Evolutionary conservation across 805 yeast genomes (phyloP).

Genomic region (Metahyphopichia silvanorum): DNA sequence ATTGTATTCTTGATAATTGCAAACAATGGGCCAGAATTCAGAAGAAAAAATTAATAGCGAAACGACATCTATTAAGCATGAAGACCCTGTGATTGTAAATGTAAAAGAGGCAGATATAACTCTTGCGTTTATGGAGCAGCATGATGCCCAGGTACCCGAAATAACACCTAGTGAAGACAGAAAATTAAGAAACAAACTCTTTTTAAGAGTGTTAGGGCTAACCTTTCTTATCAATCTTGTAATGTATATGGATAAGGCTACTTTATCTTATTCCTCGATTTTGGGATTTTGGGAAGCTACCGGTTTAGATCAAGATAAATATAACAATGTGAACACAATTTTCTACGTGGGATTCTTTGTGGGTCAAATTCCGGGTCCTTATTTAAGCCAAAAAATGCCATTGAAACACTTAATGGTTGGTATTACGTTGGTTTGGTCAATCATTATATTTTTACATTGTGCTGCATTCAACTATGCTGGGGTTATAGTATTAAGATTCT

Average conservation of each 20-base stretch:
- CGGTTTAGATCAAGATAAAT: slow-evolving; percentile 38
- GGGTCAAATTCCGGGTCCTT: slow-evolving; percentile 44
- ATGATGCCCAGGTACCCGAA: slow-evolving; percentile 28
- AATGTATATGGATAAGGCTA: slow-evolving; percentile 52
- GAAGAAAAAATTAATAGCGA: no score
- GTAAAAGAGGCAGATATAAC: slow-evolving; percentile 37
- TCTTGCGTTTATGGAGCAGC: slow-evolving; percentile 29
- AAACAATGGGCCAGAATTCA: no score
- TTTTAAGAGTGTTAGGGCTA: slow-evolving; percentile 22
- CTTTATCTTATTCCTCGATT: slow-evolving; percentile 46
- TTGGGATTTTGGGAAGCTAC: slow-evolving; percentile 48
- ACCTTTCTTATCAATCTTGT: slow-evolving; percentile 31
- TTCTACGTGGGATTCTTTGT: slow-evolving; percentile 50
- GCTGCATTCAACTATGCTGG: slow-evolving; percentile 45
- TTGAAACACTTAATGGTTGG: slow-evolving; percentile 35
- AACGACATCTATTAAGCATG: no score
- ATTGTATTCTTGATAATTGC: no score
- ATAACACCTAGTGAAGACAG: slow-evolving; percentile 42
- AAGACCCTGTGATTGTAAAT: no score
- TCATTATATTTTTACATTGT: slow-evolving; percentile 45
- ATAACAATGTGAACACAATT: slow-evolving; percentile 48
- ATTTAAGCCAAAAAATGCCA: slow-evolving; percentile 43
- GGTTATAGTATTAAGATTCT: slow-evolving; percentile 44
- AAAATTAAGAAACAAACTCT: slow-evolving; percentile 29
- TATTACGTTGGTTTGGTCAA: slow-evolving; percentile 42